Base-by-base conservation (phyloP, 2,329 filamentous ascomycete species). In the Colletotrichum tofieldiae region DNA sequence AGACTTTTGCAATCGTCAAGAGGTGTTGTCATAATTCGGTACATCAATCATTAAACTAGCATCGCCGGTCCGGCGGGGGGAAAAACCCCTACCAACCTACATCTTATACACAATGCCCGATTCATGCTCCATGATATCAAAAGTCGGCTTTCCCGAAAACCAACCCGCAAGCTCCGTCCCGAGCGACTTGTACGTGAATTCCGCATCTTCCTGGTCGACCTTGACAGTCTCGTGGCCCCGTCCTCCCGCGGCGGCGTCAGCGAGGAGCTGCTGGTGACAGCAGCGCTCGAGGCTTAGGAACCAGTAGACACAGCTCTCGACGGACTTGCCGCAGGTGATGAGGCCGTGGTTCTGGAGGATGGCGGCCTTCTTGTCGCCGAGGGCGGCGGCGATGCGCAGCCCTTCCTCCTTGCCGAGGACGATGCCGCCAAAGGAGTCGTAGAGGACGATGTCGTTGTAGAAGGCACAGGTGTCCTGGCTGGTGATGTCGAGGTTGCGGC, bases 101-200 rank as follows among this genome's bases (percentile, higher is more conserved):
- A 69, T 64, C 39, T 72, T 72, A 12, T 72, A 72, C 20, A 37
- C 49, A 1, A 60, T n/a, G 3, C 71, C 71, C 5, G 67, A 71
- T 23, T 73, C 71, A 32, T 63, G 62, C 47, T 73, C 71, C 71
- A 71, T 71, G 51, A 93, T 82, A 82, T 94, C 92, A 82, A 94
- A 94, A 74, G 92, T 76, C 20, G 93, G 92, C 82, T 91, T 91
- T 7, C 91, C 93, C 76, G 87, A 90, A 78, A 94, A 95, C 86
- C 89, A 94, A 0, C 93, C 93, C 0, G 89, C 91, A 43, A 79
- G 77, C 20, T 88, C 85, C 0, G 84, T 88, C 0, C 93, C 93
- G 3, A 94, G 84, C 0, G 89, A 86, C 81, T 92, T 89, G 76
- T 89, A 91, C 0, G 93, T 94, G 77, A 88, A 93, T 20, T 79